phyloP scores from a whole-genome alignment of 306 rosid species.

The Trifolium subterraneum region DNA sequence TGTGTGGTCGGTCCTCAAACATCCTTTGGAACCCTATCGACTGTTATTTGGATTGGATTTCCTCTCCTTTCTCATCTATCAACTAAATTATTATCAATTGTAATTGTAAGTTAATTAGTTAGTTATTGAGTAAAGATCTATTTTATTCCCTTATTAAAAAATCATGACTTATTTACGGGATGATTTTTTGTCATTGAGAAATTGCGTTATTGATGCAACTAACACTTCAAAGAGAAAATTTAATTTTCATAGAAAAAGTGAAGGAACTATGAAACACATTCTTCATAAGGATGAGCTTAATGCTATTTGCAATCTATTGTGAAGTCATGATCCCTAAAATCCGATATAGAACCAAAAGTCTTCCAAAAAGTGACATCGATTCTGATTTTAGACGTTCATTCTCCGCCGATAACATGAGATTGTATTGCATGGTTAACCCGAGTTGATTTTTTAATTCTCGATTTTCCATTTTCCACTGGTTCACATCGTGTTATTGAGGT shows the following conservation, averaged over 20 bases:
- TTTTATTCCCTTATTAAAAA: no score
- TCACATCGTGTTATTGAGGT: conserved; percentile 51
- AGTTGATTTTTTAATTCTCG: conserved; percentile 60
- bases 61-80: not conserved
- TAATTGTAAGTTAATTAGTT: not conserved
- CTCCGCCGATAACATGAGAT: conserved; percentile 47
- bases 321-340: conserved; percentile 51
- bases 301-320: conserved; percentile 43
- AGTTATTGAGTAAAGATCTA: no score
- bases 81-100: not conserved
- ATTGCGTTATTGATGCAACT: no score
- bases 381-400: conserved; percentile 63
- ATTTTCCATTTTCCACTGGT: conserved; percentile 52
- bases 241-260: no score
- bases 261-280: no score
- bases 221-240: no score
- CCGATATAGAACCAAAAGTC: conserved; percentile 55
- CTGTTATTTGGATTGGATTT: not conserved
- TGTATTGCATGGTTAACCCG: conserved; percentile 40
- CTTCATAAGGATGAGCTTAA: not conserved
- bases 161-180: no score
- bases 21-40: no score
- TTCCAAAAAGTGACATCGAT: conserved; percentile 46
- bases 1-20: no score
- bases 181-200: no score